Conservation (phyloP, 1,284 basidiomycete species). For the Cutaneotrichosporon sp. region DNA sequence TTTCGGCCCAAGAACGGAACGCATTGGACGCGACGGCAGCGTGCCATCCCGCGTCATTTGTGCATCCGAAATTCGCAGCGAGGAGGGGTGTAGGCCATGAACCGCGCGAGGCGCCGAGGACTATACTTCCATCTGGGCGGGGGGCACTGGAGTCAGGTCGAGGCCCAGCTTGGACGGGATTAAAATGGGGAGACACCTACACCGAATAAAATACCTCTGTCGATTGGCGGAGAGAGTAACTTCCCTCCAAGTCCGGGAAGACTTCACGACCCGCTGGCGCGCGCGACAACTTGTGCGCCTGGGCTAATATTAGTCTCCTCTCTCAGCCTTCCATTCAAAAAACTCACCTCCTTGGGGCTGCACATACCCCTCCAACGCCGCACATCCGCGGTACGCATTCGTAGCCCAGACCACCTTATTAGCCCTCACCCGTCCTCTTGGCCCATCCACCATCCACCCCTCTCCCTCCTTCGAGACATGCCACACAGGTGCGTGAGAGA, state of each 20-base stretch:
- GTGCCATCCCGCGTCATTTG: conserved; percentile 33
- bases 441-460: conserved; percentile 33
- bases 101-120: conserved; percentile 38
- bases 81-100: conserved; percentile 5
- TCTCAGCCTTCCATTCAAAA: not conserved
- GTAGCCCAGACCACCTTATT: conserved; percentile 36
- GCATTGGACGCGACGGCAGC: conserved; percentile 25
- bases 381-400: conserved; percentile 31
- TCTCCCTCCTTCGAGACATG: not conserved
- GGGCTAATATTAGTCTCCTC: conserved; percentile 24
- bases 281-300: conserved; percentile 39
- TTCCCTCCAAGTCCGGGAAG: conserved; percentile 32
- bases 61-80: conserved; percentile 7
- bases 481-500: conserved; percentile 16
- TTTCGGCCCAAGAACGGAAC: conserved; percentile 17
- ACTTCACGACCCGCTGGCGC: conserved; percentile 22
- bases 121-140: conserved; percentile 38
- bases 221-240: conserved; percentile 38
- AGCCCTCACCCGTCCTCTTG: conserved; percentile 32
- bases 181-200: conserved; percentile 18
- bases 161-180: too few species aligned
- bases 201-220: conserved; percentile 43
- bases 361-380: not conserved
- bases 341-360: not conserved
- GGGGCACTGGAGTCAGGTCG: conserved; percentile 20